A percentile compares a stretch with the other conserved stretches of the same genome.
Evolutionary conservation across 805 yeast species (phyloP).

Genomic region (Cyberlindnera maritima): DNA sequence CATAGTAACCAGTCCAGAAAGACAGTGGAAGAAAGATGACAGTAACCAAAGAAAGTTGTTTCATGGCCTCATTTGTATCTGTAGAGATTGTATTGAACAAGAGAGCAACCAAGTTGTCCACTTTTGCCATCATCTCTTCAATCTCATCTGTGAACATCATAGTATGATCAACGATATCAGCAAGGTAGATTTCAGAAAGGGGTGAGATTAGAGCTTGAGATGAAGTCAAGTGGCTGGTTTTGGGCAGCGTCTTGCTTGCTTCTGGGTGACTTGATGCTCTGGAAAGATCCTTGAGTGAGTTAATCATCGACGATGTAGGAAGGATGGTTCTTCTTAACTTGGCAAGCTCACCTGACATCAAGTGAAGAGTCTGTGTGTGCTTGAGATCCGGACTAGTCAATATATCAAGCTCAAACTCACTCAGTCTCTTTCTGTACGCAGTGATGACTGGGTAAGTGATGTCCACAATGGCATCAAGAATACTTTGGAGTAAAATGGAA

Average conservation of each 20-base stretch:
- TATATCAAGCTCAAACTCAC: conserved; percentile 51
- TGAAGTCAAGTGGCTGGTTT: not conserved
- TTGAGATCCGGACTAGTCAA: conserved; percentile 46
- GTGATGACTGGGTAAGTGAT: conserved; percentile 49
- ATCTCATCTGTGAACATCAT: conserved; percentile 50
- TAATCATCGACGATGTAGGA: conserved; percentile 46
- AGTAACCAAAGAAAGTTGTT: conserved; percentile 51
- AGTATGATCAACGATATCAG: conserved; percentile 58
- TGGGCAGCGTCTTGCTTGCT: not conserved
- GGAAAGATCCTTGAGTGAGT: conserved; percentile 42
- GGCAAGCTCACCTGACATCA: conserved; percentile 52
- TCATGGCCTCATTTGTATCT: conserved; percentile 53
- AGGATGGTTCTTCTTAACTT: conserved; percentile 43
- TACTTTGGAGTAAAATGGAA: conserved; percentile 49
- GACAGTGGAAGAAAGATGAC: conserved; percentile 58
- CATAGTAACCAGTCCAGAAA: conserved; percentile 60
- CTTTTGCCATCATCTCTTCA: conserved; percentile 50
- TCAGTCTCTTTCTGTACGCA: conserved; percentile 47
- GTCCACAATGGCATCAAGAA: conserved; percentile 55
- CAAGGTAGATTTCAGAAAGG: conserved; percentile 44
- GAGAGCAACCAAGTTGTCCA: conserved; percentile 48
- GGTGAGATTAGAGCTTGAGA: conserved; percentile 35
- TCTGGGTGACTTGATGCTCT: conserved; percentile 9
- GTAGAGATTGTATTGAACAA: conserved; percentile 58
- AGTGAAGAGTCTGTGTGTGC: conserved; percentile 51